Evolutionary conservation across 805 yeast genomes (phyloP).

Genomic region (Wickerhamomyces ciferrii): DNA sequence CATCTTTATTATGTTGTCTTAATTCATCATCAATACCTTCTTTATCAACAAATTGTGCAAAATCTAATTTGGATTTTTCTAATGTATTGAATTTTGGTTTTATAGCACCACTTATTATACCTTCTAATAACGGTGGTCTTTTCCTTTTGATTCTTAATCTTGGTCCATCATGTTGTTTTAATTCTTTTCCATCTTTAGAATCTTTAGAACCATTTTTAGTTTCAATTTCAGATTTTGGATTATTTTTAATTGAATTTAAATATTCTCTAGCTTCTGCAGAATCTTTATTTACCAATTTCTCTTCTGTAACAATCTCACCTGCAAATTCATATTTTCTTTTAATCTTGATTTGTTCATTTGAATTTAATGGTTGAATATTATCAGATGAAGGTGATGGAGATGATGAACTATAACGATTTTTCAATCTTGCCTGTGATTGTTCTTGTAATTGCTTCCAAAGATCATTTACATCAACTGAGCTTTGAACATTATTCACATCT

Average conservation of each 20-base stretch:
- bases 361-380: slow-evolving; percentile 8
- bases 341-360: slow-evolving; percentile 55
- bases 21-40: slow-evolving; percentile 82
- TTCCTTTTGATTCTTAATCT: slow-evolving; percentile 55
- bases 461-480: slow-evolving; percentile 40
- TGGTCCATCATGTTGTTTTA: slow-evolving; percentile 17
- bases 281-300: slow-evolving; percentile 66
- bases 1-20: slow-evolving; percentile 76
- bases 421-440: slow-evolving; percentile 22
- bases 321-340: slow-evolving; percentile 84
- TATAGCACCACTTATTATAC: slow-evolving; percentile 62
- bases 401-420: slow-evolving; percentile 14
- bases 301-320: slow-evolving; percentile 74
- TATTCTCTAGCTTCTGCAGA: slow-evolving; percentile 90
- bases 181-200: slow-evolving; percentile 3
- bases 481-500: slow-evolving; percentile 7
- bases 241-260: slow-evolving; percentile 46
- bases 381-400: slow-evolving; percentile 3
- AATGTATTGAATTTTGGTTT: slow-evolving; percentile 82
- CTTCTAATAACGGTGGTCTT: slow-evolving; percentile 71
- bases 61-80: slow-evolving; percentile 89
- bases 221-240: slow-evolving; percentile 13
- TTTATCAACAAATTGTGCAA: slow-evolving; percentile 91
- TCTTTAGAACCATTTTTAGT: slow-evolving; percentile 8
- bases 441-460: slow-evolving; percentile 52